Conservation (phyloP, 805 yeast species). For the Starmerella apis region DNA sequence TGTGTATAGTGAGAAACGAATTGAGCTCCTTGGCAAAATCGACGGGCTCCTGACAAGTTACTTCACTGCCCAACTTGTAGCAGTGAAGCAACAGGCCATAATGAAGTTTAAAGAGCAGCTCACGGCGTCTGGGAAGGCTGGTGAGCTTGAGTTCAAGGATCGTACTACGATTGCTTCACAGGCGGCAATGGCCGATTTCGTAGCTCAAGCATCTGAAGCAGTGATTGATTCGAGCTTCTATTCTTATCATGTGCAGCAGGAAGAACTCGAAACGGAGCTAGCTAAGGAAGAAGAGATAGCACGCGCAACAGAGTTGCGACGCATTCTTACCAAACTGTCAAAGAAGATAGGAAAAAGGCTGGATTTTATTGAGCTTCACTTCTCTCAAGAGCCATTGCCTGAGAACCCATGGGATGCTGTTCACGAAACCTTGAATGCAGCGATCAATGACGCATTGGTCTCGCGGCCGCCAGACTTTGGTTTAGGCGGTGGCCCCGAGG, state of each 20-base stretch:
- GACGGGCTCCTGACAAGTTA: slow-evolving; percentile 36
- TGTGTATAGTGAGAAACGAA: slow-evolving; percentile 58
- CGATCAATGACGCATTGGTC: slow-evolving; percentile 29
- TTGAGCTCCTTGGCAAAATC: slow-evolving; percentile 40
- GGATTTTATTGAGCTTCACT: slow-evolving; percentile 30
- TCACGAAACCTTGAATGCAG: slow-evolving; percentile 36
- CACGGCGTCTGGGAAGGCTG: slow-evolving; percentile 2
- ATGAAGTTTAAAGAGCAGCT: slow-evolving; percentile 24
- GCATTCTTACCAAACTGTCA: slow-evolving; percentile 38
- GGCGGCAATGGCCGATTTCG: slow-evolving; percentile 28
- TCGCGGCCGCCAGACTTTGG: slow-evolving; percentile 39
- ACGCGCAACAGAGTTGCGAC: slow-evolving; percentile 25
- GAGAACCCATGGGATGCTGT: slow-evolving; percentile 59
- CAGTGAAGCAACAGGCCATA: slow-evolving; percentile 33
- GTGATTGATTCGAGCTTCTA: slow-evolving; percentile 30
- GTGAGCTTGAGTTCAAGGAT: slow-evolving; percentile 24
- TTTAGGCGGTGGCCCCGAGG: slow-evolving; percentile 44
- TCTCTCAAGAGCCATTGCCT: slow-evolving; percentile 37
- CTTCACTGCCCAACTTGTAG: slow-evolving; percentile 36
- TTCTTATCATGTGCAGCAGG: slow-evolving; percentile 23
- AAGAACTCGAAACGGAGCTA: slow-evolving; percentile 30
- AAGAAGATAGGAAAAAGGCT: slow-evolving; percentile 27
- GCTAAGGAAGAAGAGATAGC: slow-evolving; percentile 30
- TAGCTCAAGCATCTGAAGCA: slow-evolving; percentile 32
- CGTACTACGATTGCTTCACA: slow-evolving; percentile 26